A percentile compares a stretch with the other conserved stretches of the same genome.
phyloP scores from a whole-genome alignment of 2,329 filamentous ascomycete genomes.

The Xylaria sp. region DNA sequence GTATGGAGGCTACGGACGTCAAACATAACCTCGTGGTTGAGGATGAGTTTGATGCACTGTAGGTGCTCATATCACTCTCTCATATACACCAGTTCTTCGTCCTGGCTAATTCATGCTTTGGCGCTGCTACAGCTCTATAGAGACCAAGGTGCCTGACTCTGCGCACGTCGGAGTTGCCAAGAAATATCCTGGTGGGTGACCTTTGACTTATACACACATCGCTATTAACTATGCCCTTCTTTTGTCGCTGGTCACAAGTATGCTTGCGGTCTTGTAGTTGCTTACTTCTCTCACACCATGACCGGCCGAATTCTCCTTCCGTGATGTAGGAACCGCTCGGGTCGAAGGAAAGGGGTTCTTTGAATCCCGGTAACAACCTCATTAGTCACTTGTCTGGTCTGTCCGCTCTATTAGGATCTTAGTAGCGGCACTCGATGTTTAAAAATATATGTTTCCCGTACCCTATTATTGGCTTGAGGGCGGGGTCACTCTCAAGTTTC shows the following conservation, averaged over 20 bases:
- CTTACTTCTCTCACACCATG: neutral
- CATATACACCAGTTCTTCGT: neutral
- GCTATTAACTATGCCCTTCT: neutral
- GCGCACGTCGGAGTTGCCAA: conserved; percentile 40
- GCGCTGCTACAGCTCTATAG: conserved; percentile 51
- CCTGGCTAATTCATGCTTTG: conserved; percentile 17
- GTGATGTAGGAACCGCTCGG: neutral
- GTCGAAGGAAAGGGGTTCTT: neutral
- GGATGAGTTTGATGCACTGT: conserved; percentile 68
- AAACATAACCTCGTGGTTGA: conserved; percentile 59
- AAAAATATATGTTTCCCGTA: neutral
- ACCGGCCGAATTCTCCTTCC: neutral
- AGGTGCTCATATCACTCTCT: conserved; percentile 45
- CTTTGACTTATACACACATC: conserved; percentile 17
- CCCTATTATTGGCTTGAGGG: neutral
- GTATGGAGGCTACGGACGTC: conserved; percentile 49
- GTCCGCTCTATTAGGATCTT: neutral
- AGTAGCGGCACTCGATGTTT: neutral
- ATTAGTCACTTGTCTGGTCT: neutral
- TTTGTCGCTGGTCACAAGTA: neutral
- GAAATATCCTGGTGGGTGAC: conserved; percentile 54
- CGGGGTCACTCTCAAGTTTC: neutral
- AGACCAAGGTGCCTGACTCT: conserved; percentile 51
- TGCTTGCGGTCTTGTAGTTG: neutral
- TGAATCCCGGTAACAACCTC: neutral